Evolutionary conservation across 2,329 filamentous ascomycete species (phyloP), one percentile per base, ranked within the genome.

Genomic region (Fusarium xylarioides): DNA sequence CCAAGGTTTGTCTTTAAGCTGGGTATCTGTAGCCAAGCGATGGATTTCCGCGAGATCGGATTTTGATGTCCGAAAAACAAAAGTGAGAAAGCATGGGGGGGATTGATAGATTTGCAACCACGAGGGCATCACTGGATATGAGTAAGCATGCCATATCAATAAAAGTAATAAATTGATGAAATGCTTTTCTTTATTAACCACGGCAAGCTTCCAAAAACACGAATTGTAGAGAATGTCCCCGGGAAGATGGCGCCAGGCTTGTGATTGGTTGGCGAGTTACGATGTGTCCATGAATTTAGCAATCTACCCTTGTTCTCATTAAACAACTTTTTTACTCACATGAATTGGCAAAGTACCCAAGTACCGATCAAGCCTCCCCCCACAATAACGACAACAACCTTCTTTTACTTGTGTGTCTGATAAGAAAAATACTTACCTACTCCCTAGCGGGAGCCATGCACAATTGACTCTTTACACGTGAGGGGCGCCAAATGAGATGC

Each of bases 271-370:
- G 7, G 3, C 2, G 19, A 46, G n/a, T 44, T 52, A 15, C 19
- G 28, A 74, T 74, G 42, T 72, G 71, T 74, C 68, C 40, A 62
- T 56, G 66, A 55, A 65, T 63, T 74, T 74, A 74, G 69, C 66
- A 74, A 74, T 58, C 34, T 23, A 44, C 46, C 53, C 59, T 35
- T 61, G 59, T 74, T 74, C 65, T 66, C 54, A 75, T 74, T 75
- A 71, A 75, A 71, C 42, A 73, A 73, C 56, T 28, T 52, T 74
- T 74, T 74, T 72, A 74, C 69, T 73, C 73, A 74, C 63, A 64
- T 35, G 64, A 74, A 74, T 60, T 59, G 59, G 32, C 50, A 23
- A 34, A 49, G 55, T 57, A 57, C 40, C 55, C 18, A 50, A 43
- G 63, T 66, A 73, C 58, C 67, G 56, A 69, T 53, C 58, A 43